phyloP scores from a whole-genome alignment of 495 filamentous ascomycete species.

The Aspergillus sclerotiicarbonarius region DNA sequence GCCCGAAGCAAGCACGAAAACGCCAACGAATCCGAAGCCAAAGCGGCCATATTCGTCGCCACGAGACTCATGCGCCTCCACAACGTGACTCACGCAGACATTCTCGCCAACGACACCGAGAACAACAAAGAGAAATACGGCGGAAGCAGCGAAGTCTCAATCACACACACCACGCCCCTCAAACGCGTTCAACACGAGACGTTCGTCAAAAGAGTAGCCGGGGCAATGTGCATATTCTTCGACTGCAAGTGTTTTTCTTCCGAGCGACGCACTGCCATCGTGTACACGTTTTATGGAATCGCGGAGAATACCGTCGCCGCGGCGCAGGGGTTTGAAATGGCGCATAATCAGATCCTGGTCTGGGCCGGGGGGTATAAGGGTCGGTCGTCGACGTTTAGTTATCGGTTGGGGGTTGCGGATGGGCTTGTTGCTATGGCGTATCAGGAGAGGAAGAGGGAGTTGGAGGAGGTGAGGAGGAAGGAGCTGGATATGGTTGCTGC shows the following conservation, averaged over 20 bases:
- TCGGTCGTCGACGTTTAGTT: constrained; percentile 24
- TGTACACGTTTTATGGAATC: constrained; percentile 31
- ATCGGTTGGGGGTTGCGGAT: constrained; percentile 28
- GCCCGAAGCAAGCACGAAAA: constrained; percentile 23
- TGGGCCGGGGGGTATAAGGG: constrained; percentile 26
- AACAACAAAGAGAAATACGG: constrained; percentile 18
- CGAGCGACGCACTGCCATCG: background rate
- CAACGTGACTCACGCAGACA: constrained; percentile 27
- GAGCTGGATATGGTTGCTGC: constrained; percentile 20
- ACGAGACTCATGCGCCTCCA: constrained; percentile 28
- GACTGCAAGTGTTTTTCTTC: constrained; percentile 8
- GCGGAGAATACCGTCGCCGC: constrained; percentile 31
- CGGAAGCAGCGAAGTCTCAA: constrained; percentile 22
- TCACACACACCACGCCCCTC: background rate
- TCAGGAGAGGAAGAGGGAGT: constrained; percentile 22
- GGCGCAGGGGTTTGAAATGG: constrained; percentile 28
- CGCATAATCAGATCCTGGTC: constrained; percentile 29
- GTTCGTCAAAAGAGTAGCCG: background rate
- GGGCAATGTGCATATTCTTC: constrained; percentile 4
- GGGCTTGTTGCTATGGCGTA: constrained; percentile 26
- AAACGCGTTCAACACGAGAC: constrained; percentile 3
- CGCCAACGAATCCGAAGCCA: constrained; percentile 24
- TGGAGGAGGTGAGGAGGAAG: constrained; percentile 20
- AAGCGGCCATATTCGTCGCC: constrained; percentile 28
- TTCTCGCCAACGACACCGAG: constrained; percentile 15